Evolutionary conservation across 306 rosid species (phyloP).

Genomic region (Psophocarpus tetragonolobus): DNA sequence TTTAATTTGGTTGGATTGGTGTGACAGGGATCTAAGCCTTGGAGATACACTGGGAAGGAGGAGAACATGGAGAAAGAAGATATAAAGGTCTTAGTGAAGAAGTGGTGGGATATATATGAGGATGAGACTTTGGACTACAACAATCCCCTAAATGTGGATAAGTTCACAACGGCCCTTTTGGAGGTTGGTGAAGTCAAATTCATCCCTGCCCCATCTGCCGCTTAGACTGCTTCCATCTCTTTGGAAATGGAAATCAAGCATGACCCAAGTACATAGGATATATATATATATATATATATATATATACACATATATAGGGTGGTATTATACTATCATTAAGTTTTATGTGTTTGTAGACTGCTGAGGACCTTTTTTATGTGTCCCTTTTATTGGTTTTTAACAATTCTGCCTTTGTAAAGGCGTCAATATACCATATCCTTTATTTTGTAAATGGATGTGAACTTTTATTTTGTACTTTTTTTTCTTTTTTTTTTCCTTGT

Average conservation of each 20-base stretch:
- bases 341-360: not conserved
- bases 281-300: no score
- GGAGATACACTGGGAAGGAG: conserved; percentile 81
- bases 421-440: conserved; percentile 6
- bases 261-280: not conserved
- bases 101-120: conserved; percentile 80
- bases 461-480: not conserved
- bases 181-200: conserved; percentile 36
- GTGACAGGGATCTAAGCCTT: conserved; percentile 83
- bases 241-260: not conserved
- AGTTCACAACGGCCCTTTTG: conserved; percentile 31
- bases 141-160: conserved; percentile 6
- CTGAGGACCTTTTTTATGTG: conserved; percentile 36
- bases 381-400: not conserved
- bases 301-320: no score
- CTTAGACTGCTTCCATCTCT: conserved; percentile 26
- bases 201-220: conserved; percentile 55
- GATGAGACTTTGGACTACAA: conserved; percentile 70
- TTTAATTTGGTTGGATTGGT: not conserved
- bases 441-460: conserved; percentile 28
- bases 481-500: not conserved
- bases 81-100: conserved; percentile 71
- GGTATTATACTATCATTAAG: no score
- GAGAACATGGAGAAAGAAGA: conserved; percentile 85
- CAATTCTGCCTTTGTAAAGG: not conserved